Percentiles rank a stretch among this genome's conserved stretches.
These are phyloP conservation scores for Aaosphaeria pasadenensis DNA, from an alignment of 2,329 filamentous ascomycete species.

Conservation along the genomic window DNA sequence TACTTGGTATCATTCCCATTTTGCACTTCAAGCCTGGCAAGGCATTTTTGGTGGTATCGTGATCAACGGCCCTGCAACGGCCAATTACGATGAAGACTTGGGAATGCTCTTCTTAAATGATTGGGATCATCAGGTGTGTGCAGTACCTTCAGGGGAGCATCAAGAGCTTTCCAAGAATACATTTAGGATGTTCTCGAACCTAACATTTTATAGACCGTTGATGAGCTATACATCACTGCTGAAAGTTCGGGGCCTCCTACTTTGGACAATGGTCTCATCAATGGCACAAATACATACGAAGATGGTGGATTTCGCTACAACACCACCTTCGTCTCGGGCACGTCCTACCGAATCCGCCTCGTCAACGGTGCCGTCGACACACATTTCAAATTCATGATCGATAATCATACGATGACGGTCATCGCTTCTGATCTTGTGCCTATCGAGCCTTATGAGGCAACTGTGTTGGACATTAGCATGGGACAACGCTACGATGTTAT, in stretches of 20 bases:
- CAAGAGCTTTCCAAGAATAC: conserved; percentile 7
- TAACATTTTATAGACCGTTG: conserved; percentile 22
- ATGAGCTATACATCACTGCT: conserved; percentile 31
- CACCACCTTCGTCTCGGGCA: conserved; percentile 35
- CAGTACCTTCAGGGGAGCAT: conserved; percentile 29
- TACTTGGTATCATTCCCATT: conserved; percentile 44
- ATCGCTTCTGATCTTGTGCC: conserved; percentile 45
- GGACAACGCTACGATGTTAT: conserved; percentile 41
- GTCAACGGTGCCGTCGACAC: conserved; percentile 43
- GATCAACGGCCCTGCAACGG: conserved; percentile 40
- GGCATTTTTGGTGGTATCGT: conserved; percentile 41
- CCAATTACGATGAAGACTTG: conserved; percentile 43
- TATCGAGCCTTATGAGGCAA: conserved; percentile 39
- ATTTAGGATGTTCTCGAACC: background rate
- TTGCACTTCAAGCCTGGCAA: conserved; percentile 39
- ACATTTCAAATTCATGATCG: conserved; percentile 43
- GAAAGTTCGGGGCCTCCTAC: conserved; percentile 28
- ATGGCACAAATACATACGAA: conserved; percentile 41
- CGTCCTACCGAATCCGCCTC: conserved; percentile 41
- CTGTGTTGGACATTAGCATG: conserved; percentile 39
- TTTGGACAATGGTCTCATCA: conserved; percentile 44
- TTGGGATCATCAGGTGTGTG: conserved; percentile 37
- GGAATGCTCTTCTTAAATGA: conserved; percentile 43
- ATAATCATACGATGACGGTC: conserved; percentile 43
- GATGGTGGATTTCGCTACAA: conserved; percentile 34